Percentiles rank a stretch among this genome's conserved stretches.
Evolutionary conservation across 768 basidiomycete species (phyloP).

Genomic region (Trametes elegans): DNA sequence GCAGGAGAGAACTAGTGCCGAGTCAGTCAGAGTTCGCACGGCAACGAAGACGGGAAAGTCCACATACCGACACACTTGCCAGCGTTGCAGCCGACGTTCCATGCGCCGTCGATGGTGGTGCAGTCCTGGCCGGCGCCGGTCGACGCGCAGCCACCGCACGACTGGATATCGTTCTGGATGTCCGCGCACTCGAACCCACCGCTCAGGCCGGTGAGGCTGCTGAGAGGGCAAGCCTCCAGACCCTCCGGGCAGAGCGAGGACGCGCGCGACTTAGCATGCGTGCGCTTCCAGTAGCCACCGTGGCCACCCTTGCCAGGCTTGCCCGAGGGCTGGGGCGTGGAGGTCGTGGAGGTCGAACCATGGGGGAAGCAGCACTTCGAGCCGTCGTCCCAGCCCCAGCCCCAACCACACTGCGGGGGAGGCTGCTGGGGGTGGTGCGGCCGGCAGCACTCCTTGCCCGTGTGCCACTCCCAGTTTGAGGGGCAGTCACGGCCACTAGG

Average conservation of each 20-base stretch:
- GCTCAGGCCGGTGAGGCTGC: conserved; percentile 31
- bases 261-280: conserved; percentile 36
- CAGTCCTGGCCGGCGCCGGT: conserved; percentile 70
- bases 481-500: conserved; percentile 47
- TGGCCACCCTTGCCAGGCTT: conserved; percentile 7
- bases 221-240: conserved; percentile 56
- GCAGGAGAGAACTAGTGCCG: conserved; percentile 48
- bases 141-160: conserved; percentile 74
- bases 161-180: conserved; percentile 56
- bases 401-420: conserved; percentile 38
- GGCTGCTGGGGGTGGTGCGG: conserved; percentile 46
- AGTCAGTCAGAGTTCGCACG: conserved; percentile 9
- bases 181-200: conserved; percentile 66
- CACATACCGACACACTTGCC: conserved; percentile 53
- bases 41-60: neutral
- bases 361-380: conserved; percentile 31
- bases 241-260: conserved; percentile 49
- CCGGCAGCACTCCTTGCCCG: conserved; percentile 48
- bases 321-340: conserved; percentile 38
- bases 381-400: conserved; percentile 45
- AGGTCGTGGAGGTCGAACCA: conserved; percentile 20
- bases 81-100: conserved; percentile 68
- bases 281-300: conserved; percentile 27
- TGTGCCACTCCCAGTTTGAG: conserved; percentile 50
- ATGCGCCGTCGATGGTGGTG: conserved; percentile 58